Evolutionary conservation across 2,329 filamentous ascomycete species (phyloP), one percentile per base, ranked within the genome.

Genomic region (Coleophoma cylindrospora): DNA sequence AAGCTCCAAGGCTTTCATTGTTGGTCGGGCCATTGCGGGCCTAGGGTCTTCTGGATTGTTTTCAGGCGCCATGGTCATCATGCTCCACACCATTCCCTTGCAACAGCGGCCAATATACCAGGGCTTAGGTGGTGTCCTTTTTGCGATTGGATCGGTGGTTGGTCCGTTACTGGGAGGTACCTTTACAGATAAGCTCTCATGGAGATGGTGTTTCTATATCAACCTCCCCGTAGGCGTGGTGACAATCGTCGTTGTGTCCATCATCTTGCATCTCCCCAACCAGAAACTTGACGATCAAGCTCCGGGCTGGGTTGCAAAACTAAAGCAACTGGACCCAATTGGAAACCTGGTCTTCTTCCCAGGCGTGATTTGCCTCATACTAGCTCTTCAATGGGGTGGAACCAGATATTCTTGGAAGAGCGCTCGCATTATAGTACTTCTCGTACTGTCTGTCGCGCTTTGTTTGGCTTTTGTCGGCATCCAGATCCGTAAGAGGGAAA

Each of bases 261-360:
- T 85, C 59, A 79, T 81, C 55, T 70, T 87, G 22, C 77, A 84
- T 57, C 63, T 87, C 19, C 75, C 83, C 49, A 83, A 78, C 2
- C 82, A 84, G 0, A 74, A 73, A 19, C 86, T 83, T 2, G 75
- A 80, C 0, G 63, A 86, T 2, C 34, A 13, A 47, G 34, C 27
- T 27, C 4, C 34, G 4, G 45, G 45, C 10, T 47, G 34, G 17
- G 22, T 40, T 17, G 45, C 15, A 15, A 74, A 74, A 62, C 44
- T 74, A 14, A 60, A 66, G 1, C 70, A 75, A 55, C 69, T 76
- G 61, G 74, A 76, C 49, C 64, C 68, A 4, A 34, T 69, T 11
- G 74, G 73, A 2, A 65, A 68, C n/a, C 53, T 65, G 14, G 51
- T 76, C 33, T 61, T 77, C 45, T 70, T 76, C 68, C 63, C 64